Conservation (phyloP, 139 green algal species). For the Coelastrella sp. region DNA sequence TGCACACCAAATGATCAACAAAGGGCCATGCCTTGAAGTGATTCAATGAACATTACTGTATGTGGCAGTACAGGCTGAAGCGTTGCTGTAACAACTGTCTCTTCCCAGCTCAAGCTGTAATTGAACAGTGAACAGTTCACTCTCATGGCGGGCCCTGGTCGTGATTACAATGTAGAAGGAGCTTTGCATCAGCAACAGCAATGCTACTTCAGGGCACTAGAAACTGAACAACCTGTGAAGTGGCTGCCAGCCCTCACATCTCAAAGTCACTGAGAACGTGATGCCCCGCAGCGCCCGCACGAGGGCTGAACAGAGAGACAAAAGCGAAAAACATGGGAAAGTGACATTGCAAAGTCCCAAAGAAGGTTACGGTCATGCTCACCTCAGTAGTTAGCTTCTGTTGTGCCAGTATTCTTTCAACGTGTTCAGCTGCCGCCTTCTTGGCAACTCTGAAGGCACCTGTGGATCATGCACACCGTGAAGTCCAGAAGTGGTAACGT, state of each 20-base stretch:
- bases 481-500: neutral
- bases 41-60: too few species aligned
- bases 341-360: too few species aligned
- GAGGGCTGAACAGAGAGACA: neutral
- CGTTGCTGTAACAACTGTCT: neutral
- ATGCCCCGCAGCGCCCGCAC: neutral
- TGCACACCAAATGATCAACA: neutral
- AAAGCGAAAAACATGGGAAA: neutral
- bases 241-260: neutral
- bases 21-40: too few species aligned
- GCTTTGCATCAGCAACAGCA: too few species aligned
- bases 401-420: neutral
- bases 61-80: neutral
- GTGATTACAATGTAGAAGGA: too few species aligned
- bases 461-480: neutral
- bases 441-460: constrained; percentile 27
- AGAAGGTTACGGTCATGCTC: neutral
- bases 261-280: neutral
- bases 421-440: constrained; percentile 8
- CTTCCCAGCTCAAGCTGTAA: neutral
- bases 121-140: too few species aligned
- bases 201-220: too few species aligned
- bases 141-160: neutral
- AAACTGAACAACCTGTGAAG: neutral
- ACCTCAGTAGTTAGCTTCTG: constrained; percentile 23